Evolutionary conservation across 257 asterid species (phyloP).

Genomic region (Echium plantagineum): DNA sequence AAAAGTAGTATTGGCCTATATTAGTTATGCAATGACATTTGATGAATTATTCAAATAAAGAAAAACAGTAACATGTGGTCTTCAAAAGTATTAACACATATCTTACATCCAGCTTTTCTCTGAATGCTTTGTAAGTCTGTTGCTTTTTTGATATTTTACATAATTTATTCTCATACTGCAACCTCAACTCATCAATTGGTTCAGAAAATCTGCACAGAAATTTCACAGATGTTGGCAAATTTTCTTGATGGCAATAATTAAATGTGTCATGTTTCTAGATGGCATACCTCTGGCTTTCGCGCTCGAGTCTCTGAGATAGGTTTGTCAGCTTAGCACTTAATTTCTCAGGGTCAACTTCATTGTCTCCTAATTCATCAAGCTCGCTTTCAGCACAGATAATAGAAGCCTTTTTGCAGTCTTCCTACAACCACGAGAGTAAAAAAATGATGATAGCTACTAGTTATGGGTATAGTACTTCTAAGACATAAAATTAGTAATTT

Average conservation of each 20-base stretch:
- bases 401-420: slow-evolving; percentile 57
- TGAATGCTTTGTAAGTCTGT: slow-evolving; percentile 50
- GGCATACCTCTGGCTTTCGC: slow-evolving; percentile 62
- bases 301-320: slow-evolving; percentile 49
- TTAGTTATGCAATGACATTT: background rate
- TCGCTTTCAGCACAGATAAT: slow-evolving; percentile 68
- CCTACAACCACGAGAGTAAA: slow-evolving; percentile 37
- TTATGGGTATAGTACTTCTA: slow-evolving; percentile 7
- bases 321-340: slow-evolving; percentile 50
- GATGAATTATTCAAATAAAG: background rate
- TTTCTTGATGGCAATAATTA: background rate
- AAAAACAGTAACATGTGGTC: no score
- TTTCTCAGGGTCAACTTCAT: slow-evolving; percentile 61
- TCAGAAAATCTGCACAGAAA: slow-evolving; percentile 58
- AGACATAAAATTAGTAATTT: background rate
- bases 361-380: slow-evolving; percentile 56
- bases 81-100: slow-evolving; percentile 3
- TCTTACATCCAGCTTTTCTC: slow-evolving; percentile 64
- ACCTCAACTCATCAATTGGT: slow-evolving; percentile 70
- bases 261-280: slow-evolving; percentile 2
- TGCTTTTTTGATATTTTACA: slow-evolving; percentile 56
- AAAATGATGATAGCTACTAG: slow-evolving; percentile 12
- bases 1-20: background rate
- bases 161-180: slow-evolving; percentile 47
- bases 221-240: slow-evolving; percentile 1